phyloP scores from a whole-genome alignment of 805 yeast species.

The Candida manassasensis region DNA sequence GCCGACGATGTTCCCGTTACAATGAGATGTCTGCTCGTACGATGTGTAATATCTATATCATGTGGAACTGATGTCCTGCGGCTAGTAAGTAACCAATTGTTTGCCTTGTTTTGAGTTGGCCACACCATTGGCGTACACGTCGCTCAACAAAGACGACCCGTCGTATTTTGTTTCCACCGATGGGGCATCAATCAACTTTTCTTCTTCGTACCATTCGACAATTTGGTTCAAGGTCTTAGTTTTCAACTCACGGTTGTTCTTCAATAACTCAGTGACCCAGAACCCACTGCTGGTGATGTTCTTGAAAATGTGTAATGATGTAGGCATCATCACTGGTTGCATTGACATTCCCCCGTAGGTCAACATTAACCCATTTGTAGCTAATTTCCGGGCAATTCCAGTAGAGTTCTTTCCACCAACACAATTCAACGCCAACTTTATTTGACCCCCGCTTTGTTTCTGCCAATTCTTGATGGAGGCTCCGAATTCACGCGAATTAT shows the following conservation, averaged over 20 bases:
- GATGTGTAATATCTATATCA: no score
- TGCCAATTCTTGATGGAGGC: constrained; percentile 54
- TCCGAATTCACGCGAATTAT: constrained; percentile 62
- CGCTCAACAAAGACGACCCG: constrained; percentile 22
- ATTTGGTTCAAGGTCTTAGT: constrained; percentile 31
- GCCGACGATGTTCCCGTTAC: no score
- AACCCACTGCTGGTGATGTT: constrained; percentile 82
- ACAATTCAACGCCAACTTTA: constrained; percentile 82
- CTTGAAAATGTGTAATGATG: constrained; percentile 85
- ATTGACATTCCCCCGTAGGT: constrained; percentile 98
- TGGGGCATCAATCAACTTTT: constrained; percentile 34
- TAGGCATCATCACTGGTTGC: constrained; percentile 90
- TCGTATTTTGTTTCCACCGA: constrained; percentile 22
- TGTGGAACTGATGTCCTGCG: no score
- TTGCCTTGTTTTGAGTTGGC: constrained; percentile 33
- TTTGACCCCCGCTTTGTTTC: constrained; percentile 42
- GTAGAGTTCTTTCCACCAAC: constrained; percentile 89
- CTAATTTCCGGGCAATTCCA: constrained; percentile 77
- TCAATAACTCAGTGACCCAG: constrained; percentile 71
- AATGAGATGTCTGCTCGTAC: no score
- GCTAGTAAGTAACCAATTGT: constrained; percentile 29
- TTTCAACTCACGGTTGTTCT: constrained; percentile 32
- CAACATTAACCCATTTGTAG: constrained; percentile 67
- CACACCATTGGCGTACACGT: constrained; percentile 26
- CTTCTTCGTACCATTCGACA: constrained; percentile 40